Percentiles rank a stretch among this genome's conserved stretches.
phyloP scores from a whole-genome alignment of 345 rosid species.

The Cardamine occulta region DNA sequence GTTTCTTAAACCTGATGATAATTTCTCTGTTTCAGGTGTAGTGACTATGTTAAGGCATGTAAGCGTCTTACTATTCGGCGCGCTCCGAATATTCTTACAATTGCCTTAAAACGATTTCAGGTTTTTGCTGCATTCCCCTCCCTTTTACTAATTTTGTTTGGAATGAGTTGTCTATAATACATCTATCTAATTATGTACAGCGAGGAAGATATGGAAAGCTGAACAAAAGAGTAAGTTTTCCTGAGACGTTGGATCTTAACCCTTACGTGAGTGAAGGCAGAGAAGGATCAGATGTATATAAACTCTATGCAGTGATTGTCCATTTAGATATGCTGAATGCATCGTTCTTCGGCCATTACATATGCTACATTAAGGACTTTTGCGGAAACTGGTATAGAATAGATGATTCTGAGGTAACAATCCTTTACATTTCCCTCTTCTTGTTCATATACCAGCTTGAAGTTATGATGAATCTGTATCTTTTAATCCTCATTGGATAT shows the following conservation, averaged over 20 bases:
- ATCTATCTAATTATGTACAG: slow-evolving; percentile 53
- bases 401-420: slow-evolving; percentile 86
- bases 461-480: not conserved
- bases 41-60: slow-evolving; percentile 93
- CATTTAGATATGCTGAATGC: slow-evolving; percentile 98
- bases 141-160: slow-evolving; percentile 7
- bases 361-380: slow-evolving; percentile 87
- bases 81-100: slow-evolving; percentile 90
- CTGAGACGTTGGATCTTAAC: slow-evolving; percentile 78
- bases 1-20: not conserved
- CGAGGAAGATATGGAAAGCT: slow-evolving; percentile 97
- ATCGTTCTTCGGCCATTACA: slow-evolving; percentile 94
- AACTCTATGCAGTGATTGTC: slow-evolving; percentile 93
- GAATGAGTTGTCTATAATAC: not conserved
- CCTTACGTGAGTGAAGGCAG: slow-evolving; percentile 86
- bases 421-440: slow-evolving; percentile 16
- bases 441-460: slow-evolving; percentile 3
- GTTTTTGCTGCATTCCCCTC: slow-evolving; percentile 39
- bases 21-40: slow-evolving; percentile 56
- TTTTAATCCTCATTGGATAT: slow-evolving; percentile 22
- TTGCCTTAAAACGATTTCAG: slow-evolving; percentile 95
- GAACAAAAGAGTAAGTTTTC: slow-evolving; percentile 88
- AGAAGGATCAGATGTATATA: slow-evolving; percentile 70
- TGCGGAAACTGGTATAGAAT: slow-evolving; percentile 79
- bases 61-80: slow-evolving; percentile 75